Conservation (phyloP, 257 asterid species). For the Paraleonurus japonicus region DNA sequence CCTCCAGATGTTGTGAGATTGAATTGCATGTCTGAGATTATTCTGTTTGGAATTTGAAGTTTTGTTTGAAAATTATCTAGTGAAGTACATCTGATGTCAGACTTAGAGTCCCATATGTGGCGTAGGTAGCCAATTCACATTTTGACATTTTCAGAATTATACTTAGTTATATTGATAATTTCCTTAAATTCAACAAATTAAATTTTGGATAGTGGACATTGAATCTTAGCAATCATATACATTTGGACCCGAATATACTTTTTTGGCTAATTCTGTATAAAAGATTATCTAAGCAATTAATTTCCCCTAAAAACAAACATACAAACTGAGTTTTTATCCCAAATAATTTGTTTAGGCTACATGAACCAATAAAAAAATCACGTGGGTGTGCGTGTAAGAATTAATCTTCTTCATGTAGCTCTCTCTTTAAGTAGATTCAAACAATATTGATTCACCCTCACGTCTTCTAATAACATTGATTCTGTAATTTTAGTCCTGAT, state of each 20-base stretch:
- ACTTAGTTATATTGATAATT: not conserved
- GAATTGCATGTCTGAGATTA: not conserved
- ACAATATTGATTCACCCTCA: too few species aligned
- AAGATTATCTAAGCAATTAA: not conserved
- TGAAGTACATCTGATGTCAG: not conserved
- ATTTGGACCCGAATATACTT: not conserved
- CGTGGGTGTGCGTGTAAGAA: too few species aligned
- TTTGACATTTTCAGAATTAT: not conserved
- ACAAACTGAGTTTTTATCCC: too few species aligned
- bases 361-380: too few species aligned
- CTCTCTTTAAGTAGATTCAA: too few species aligned
- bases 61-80: not conserved
- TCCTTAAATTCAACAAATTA: not conserved
- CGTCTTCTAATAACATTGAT: not conserved
- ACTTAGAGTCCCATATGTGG: too few species aligned
- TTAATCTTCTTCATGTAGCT: too few species aligned
- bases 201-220: not conserved
- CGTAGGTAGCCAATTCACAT: not conserved
- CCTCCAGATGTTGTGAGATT: slow-evolving; percentile 1
- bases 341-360: too few species aligned
- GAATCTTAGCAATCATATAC: not conserved
- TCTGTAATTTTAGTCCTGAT: not conserved
- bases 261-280: not conserved
- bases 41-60: not conserved
- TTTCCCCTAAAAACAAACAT: too few species aligned